Evolutionary conservation across 805 yeast genomes (phyloP), one percentile per base, ranked within the genome.

Genomic region (Schizosaccharomyces octosporus): DNA sequence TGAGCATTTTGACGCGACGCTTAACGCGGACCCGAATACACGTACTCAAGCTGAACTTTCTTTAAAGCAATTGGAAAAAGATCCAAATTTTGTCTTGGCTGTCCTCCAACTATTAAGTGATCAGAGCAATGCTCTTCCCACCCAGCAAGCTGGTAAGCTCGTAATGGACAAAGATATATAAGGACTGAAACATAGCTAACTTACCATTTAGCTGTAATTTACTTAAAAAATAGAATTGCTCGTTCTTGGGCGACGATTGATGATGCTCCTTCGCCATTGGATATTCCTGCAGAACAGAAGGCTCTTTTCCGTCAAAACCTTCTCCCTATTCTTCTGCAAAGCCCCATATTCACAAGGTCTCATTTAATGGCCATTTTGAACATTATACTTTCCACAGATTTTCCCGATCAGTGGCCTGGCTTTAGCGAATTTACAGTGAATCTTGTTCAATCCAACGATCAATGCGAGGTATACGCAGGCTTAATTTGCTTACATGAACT

Each of bases 31-130:
- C 67, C 81, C 79, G 63, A 68, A 71, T 13, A 72, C 77, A 27
- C 80, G 95, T 66, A 75, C 74, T 61, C 79, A 79, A 61, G 93
- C 95, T 0, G 97, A 90, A 71, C 62, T 68, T 0, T 80, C 81
- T 65, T 77, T 89, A 60, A 77, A 77, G 62, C 57, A 66, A 66
- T 81, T 83, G 6, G 79, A 83, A 59, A 66, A 68, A 36, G 70
- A 76, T 2, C 80, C 85, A 1, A 95, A 95, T 4, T 89, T 89
- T 68, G 72, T 87, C 48, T 84, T 84, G 4, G 89, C 90, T 1
- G 85, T 95, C 70, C 73, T 90, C 59, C 90, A 86, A 68, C 83
- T 88, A 61, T 76, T 87, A 21, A n/a, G 59, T 11, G 27, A n/a
- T 21, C 29, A 31, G 6, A 24, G 32, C n/a, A 39, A 15, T 39